A percentile compares a stretch with the other conserved stretches of the same genome.
These are phyloP conservation scores for Rhinocladiella mackenziei DNA, from an alignment of 2,329 filamentous ascomycete species.

Conservation along the genomic window DNA sequence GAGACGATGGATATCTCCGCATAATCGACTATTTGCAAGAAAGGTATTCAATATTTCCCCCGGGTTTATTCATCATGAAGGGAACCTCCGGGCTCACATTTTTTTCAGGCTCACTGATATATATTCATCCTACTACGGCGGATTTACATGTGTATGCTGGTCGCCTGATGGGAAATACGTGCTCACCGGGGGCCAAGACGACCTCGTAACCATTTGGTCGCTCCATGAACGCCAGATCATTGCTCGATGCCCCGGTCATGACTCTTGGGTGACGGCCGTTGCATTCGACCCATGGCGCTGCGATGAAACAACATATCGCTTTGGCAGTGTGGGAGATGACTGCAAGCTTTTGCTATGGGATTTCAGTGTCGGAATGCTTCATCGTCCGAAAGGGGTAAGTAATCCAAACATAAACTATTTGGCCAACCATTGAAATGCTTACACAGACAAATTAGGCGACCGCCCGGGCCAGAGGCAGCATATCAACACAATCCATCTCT, in stretches of 20 bases:
- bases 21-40: constrained; percentile 91
- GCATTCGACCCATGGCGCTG: constrained; percentile 97
- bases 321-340: constrained; percentile 94
- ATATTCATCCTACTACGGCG: constrained; percentile 89
- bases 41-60: constrained; percentile 54
- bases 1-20: constrained; percentile 83
- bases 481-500: constrained; percentile 42
- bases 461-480: constrained; percentile 43
- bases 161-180: constrained; percentile 96
- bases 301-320: constrained; percentile 90
- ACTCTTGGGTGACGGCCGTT: constrained; percentile 90
- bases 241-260: constrained; percentile 88
- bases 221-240: constrained; percentile 78
- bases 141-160: constrained; percentile 91
- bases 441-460: constrained; percentile 22
- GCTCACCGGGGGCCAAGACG: constrained; percentile 90
- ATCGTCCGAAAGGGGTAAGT: constrained; percentile 78
- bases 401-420: too few relatives aligned
- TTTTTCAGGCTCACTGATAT: constrained; percentile 69
- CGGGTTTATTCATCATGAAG: constrained; percentile 6
- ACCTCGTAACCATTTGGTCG: constrained; percentile 94
- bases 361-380: constrained; percentile 94
- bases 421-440: too few relatives aligned
- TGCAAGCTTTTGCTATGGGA: constrained; percentile 90
- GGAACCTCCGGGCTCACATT: constrained; percentile 17